Evolutionary conservation across 768 basidiomycete species (phyloP).

Genomic region (Lactarius tabidus): DNA sequence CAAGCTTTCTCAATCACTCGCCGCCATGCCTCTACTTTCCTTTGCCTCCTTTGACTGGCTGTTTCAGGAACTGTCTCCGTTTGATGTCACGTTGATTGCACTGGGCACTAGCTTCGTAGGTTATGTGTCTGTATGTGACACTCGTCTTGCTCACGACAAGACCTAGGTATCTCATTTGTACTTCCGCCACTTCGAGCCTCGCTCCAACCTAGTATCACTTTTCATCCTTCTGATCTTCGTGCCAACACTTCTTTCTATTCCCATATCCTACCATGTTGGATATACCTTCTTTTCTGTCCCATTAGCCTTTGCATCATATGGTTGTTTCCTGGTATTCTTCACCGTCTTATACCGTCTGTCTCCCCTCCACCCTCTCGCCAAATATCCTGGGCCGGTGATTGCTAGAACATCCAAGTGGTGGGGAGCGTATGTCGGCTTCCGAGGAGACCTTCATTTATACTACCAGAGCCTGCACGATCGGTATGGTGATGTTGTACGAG

Average conservation of each 20-base stretch:
- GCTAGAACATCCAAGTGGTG: constrained; percentile 42
- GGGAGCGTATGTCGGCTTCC: constrained; percentile 34
- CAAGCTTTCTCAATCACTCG: not conserved
- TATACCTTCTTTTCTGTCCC: not conserved
- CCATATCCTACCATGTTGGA: not conserved
- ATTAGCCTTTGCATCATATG: constrained; percentile 11
- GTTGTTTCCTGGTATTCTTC: not conserved
- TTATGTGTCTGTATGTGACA: too few relatives aligned
- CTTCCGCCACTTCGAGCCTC: constrained; percentile 15
- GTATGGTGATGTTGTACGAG: constrained; percentile 38
- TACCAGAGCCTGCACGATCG: constrained; percentile 32
- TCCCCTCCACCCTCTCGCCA: constrained; percentile 49
- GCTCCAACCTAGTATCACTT: not conserved
- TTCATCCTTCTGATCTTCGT: constrained; percentile 3
- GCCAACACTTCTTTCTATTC: constrained; percentile 10
- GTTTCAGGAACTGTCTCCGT: not conserved
- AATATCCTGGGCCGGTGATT: constrained; percentile 47
- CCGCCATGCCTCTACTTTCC: not conserved
- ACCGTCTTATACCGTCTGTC: constrained; percentile 43
- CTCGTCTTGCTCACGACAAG: not conserved
- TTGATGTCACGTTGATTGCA: not conserved
- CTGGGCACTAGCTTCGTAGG: constrained; percentile 10
- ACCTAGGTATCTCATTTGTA: constrained; percentile 1
- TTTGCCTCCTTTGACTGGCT: not conserved
- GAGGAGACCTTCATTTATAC: constrained; percentile 36